Conservation (phyloP, 2,329 filamentous ascomycete genomes). For the Phialemoniopsis sp. region DNA sequence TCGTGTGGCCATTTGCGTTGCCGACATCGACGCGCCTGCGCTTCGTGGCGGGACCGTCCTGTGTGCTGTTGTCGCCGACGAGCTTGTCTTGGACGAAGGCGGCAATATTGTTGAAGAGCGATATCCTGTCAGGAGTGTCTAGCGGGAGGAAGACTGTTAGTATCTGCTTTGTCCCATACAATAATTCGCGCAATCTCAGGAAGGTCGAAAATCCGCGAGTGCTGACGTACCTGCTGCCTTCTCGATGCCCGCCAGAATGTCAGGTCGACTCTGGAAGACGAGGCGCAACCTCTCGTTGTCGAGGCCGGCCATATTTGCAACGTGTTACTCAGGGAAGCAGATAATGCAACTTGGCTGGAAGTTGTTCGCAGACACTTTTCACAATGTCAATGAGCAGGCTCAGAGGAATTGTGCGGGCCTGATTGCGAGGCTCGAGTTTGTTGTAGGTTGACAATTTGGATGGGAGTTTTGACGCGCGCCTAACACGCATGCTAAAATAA, state of each 20-base stretch:
- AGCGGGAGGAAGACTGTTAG: background rate
- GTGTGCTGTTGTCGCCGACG: conserved; percentile 12
- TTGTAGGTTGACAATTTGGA: too few relatives aligned
- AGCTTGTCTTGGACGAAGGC: conserved; percentile 43
- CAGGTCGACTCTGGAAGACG: conserved; percentile 52
- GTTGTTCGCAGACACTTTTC: too few relatives aligned
- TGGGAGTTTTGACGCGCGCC: too few relatives aligned
- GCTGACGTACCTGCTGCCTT: conserved; percentile 42
- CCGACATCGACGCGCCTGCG: conserved; percentile 43
- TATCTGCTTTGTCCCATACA: too few relatives aligned
- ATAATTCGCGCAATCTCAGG: background rate
- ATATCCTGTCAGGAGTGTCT: conserved; percentile 46
- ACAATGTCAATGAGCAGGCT: too few relatives aligned
- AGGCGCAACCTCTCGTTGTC: conserved; percentile 44
- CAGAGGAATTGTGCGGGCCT: too few relatives aligned
- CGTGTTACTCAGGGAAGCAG: too few relatives aligned
- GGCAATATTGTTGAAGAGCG: conserved; percentile 54
- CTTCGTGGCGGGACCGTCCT: conserved; percentile 38
- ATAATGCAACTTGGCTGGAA: too few relatives aligned
- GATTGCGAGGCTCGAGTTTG: background rate
- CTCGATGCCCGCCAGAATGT: conserved; percentile 50
- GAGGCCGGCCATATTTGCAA: conserved; percentile 25
- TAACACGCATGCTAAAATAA: too few relatives aligned
- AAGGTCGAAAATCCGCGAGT: conserved; percentile 1
- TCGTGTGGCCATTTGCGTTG: conserved; percentile 4